phyloP scores from a whole-genome alignment of 2,329 filamentous ascomycete genomes.

The Chrysoporthe puriensis region DNA sequence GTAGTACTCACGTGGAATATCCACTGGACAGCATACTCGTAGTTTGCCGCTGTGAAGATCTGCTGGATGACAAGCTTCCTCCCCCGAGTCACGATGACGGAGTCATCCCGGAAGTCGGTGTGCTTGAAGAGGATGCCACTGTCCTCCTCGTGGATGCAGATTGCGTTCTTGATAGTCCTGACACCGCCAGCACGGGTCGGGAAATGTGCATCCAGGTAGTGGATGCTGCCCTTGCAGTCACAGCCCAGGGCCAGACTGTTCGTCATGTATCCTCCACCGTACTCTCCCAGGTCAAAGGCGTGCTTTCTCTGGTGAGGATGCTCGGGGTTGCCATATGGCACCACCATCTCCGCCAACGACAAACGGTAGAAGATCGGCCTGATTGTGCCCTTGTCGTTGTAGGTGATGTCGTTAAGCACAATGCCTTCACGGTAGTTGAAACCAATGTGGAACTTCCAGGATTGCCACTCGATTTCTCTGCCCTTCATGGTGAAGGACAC shows the following conservation, averaged over 20 bases:
- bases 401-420: slow-evolving; percentile 87
- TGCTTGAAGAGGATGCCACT: slow-evolving; percentile 92
- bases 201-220: slow-evolving; percentile 88
- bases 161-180: slow-evolving; percentile 86
- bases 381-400: slow-evolving; percentile 78
- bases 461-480: slow-evolving; percentile 82
- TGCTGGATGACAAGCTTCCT: slow-evolving; percentile 87
- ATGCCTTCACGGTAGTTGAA: slow-evolving; percentile 96
- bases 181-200: slow-evolving; percentile 77
- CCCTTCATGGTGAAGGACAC: slow-evolving; percentile 83
- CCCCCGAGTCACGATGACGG: slow-evolving; percentile 81
- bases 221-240: slow-evolving; percentile 88
- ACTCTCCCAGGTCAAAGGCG: slow-evolving; percentile 80
- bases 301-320: slow-evolving; percentile 81
- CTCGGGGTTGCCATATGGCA: slow-evolving; percentile 83
- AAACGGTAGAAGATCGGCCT: slow-evolving; percentile 86
- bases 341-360: slow-evolving; percentile 91
- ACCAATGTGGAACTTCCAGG: slow-evolving; percentile 89
- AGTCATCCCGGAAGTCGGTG: slow-evolving; percentile 90
- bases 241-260: slow-evolving; percentile 77
- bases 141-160: slow-evolving; percentile 96
- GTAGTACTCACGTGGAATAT: slow-evolving; percentile 66
- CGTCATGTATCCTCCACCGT: slow-evolving; percentile 82
- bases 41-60: slow-evolving; percentile 94
- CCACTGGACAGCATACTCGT: slow-evolving; percentile 84